A percentile compares a stretch with the other conserved stretches of the same genome.
Conservation (phyloP, 768 basidiomycete genomes). For the Lentinula detonsa region DNA sequence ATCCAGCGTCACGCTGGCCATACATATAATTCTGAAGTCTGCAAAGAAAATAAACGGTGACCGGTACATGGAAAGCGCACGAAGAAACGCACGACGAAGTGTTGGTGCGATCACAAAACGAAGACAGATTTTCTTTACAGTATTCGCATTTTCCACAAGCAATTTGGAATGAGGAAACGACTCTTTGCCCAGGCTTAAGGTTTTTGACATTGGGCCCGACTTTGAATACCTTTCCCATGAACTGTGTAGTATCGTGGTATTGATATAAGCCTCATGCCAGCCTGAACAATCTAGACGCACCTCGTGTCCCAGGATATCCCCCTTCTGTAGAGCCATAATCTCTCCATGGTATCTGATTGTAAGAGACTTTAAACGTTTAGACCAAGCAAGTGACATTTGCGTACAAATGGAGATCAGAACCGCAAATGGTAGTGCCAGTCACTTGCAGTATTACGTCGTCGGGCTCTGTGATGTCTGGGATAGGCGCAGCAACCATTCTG, state of each 20-base stretch:
- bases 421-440: slow-evolving; percentile 72
- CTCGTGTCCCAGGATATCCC: slow-evolving; percentile 75
- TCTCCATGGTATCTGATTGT: slow-evolving; percentile 51
- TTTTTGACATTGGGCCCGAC: slow-evolving; percentile 61
- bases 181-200: slow-evolving; percentile 58
- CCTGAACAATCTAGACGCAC: slow-evolving; percentile 17
- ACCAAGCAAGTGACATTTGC: neutral
- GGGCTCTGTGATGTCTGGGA: slow-evolving; percentile 59
- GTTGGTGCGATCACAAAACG: slow-evolving; percentile 72
- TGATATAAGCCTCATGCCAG: neutral
- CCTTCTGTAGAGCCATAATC: slow-evolving; percentile 62
- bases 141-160: slow-evolving; percentile 68
- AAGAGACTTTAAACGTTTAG: neutral
- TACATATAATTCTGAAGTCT: slow-evolving; percentile 55
- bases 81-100: slow-evolving; percentile 41
- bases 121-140: slow-evolving; percentile 68
- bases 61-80: slow-evolving; percentile 4
- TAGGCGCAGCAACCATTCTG: slow-evolving; percentile 30
- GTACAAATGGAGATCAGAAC: slow-evolving; percentile 56
- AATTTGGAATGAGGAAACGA: slow-evolving; percentile 76
- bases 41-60: neutral
- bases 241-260: slow-evolving; percentile 21
- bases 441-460: slow-evolving; percentile 72
- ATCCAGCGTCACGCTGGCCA: slow-evolving; percentile 62
- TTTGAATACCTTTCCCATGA: slow-evolving; percentile 65